phyloP scores from a whole-genome alignment of 2,329 filamentous ascomycete species.

The Colletotrichum ledebouriae region DNA sequence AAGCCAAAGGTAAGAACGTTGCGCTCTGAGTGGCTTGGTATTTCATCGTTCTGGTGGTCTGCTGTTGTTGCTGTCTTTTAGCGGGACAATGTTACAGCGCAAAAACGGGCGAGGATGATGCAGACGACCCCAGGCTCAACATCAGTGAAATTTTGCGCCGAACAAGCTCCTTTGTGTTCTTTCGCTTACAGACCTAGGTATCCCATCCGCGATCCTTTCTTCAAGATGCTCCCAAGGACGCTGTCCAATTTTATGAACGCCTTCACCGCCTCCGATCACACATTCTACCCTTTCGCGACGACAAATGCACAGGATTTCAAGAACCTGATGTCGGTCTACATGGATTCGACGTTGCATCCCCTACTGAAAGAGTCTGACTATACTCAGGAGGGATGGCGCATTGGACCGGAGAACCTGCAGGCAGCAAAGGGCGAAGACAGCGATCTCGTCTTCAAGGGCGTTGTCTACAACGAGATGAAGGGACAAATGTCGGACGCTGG shows the following conservation, averaged over 20 bases:
- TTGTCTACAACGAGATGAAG: conserved; percentile 99
- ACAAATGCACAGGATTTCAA: conserved; percentile 96
- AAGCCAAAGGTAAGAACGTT: conserved; percentile 81
- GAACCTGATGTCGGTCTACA: conserved; percentile 95
- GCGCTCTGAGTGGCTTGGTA: no score
- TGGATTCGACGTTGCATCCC: conserved; percentile 93
- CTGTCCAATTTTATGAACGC: conserved; percentile 99
- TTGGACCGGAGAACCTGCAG: conserved; percentile 90
- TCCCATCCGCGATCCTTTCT: conserved; percentile 98
- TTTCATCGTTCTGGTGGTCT: no score
- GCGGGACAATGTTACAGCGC: no score
- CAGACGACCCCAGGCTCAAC: no score
- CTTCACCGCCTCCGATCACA: conserved; percentile 96
- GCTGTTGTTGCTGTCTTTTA: no score
- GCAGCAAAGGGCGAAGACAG: conserved; percentile 69
- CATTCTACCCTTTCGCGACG: conserved; percentile 97
- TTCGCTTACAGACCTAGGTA: conserved; percentile 67
- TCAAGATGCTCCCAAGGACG: conserved; percentile 98
- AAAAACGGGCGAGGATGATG: no score
- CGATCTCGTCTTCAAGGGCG: conserved; percentile 92
- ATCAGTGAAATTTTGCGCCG: no score
- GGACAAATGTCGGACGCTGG: conserved; percentile 98
- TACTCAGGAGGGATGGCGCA: conserved; percentile 95
- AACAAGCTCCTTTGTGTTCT: background rate
- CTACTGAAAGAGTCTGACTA: conserved; percentile 93